phyloP scores from a whole-genome alignment of 1,284 basidiomycete species.

The Rhodotorula sp. region DNA sequence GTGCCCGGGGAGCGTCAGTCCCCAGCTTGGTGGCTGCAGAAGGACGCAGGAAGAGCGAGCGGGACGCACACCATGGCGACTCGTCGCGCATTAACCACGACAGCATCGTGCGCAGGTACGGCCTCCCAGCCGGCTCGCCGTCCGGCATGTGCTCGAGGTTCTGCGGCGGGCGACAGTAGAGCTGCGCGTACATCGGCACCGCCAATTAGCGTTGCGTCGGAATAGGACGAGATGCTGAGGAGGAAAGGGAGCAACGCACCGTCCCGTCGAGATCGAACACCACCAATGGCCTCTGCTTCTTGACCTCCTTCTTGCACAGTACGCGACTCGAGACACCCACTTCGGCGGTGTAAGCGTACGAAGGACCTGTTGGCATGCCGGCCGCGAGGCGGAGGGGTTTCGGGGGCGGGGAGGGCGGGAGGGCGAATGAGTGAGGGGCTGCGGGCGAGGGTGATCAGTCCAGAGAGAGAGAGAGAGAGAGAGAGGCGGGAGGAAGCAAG shows the following conservation, averaged over 20 bases:
- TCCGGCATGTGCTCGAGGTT: constrained; percentile 30
- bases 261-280: constrained; percentile 36
- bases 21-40: not conserved
- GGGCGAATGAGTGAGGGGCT: constrained; percentile 2
- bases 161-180: constrained; percentile 33
- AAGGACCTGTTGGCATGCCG: constrained; percentile 17
- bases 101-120: constrained; percentile 32
- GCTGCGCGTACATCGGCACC: no score
- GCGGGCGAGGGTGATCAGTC: not conserved
- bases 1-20: no score
- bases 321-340: not conserved
- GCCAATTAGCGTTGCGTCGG: no score
- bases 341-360: not conserved
- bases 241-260: constrained; percentile 1
- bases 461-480: not conserved
- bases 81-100: constrained; percentile 21
- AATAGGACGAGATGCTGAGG: not conserved
- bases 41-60: no score
- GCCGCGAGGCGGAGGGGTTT: constrained; percentile 19
- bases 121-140: constrained; percentile 19
- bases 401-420: not conserved
- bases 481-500: not conserved
- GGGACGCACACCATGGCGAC: constrained; percentile 29
- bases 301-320: not conserved
- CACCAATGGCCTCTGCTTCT: constrained; percentile 4